Evolutionary conservation across 495 filamentous ascomycete genomes (phyloP).

Genomic region (Aspergillus affinis): DNA sequence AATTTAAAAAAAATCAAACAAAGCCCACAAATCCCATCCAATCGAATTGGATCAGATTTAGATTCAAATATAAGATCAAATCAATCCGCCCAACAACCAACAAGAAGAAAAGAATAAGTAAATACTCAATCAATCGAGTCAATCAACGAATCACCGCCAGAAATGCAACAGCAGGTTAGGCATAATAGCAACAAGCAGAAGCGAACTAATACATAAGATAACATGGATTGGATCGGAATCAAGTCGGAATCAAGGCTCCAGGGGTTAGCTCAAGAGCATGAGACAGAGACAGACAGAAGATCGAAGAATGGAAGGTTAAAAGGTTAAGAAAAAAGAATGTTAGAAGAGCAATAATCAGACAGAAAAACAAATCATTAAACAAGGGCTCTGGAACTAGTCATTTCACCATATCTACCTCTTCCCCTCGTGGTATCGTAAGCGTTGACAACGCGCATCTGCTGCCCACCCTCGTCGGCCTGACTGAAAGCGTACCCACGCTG

Average conservation of each 20-base stretch:
- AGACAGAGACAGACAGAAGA: slow-evolving; percentile 21
- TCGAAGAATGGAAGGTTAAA: slow-evolving; percentile 8
- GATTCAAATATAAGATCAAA: too few relatives aligned
- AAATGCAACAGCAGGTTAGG: neutral
- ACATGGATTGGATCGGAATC: slow-evolving; percentile 1
- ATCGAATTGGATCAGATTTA: too few relatives aligned
- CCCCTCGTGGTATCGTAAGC: slow-evolving; percentile 96
- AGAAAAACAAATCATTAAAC: slow-evolving; percentile 32
- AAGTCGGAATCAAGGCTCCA: too few relatives aligned
- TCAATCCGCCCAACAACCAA: too few relatives aligned
- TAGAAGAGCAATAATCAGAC: slow-evolving; percentile 15
- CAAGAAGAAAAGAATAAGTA: too few relatives aligned
- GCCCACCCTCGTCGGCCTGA: slow-evolving; percentile 84
- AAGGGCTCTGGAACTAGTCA: slow-evolving; percentile 69
- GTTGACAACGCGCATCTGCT: slow-evolving; percentile 79
- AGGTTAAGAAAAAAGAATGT: slow-evolving; percentile 20
- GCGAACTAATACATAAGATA: slow-evolving; percentile 12
- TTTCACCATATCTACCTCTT: slow-evolving; percentile 92
- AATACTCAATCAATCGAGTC: too few relatives aligned
- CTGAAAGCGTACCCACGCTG: slow-evolving; percentile 98
- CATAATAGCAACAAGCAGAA: neutral
- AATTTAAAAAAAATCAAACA: too few relatives aligned
- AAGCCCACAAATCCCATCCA: too few relatives aligned
- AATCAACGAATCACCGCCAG: too few relatives aligned
- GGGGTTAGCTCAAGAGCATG: slow-evolving; percentile 1